Conservation (phyloP, 73 alveolate species). For the Paramecium pentaurelia region DNA sequence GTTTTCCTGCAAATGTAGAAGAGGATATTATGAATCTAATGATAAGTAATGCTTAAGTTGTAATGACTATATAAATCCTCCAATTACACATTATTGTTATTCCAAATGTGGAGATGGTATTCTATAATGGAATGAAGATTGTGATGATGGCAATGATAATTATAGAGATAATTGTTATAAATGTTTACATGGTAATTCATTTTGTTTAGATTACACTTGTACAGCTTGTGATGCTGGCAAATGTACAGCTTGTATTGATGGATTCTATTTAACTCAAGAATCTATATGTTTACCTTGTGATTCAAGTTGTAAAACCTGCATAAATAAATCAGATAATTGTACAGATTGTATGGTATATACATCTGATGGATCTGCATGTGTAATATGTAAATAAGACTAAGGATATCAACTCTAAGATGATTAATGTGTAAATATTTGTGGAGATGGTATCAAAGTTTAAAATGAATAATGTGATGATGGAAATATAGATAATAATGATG, state of each 20-base stretch:
- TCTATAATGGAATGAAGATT: conserved; percentile 19
- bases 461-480: conserved; percentile 43
- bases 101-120: conserved; percentile 9
- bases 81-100: background rate
- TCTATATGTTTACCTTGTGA: background rate
- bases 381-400: background rate
- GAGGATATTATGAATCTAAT: conserved; percentile 21
- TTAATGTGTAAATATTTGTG: conserved; percentile 20
- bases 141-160: conserved; percentile 42
- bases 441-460: conserved; percentile 4
- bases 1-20: background rate
- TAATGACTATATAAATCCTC: background rate
- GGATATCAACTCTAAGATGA: background rate
- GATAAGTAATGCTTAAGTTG: background rate
- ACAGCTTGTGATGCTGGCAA: background rate
- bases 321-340: background rate
- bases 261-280: background rate
- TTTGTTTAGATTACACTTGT: background rate
- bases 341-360: background rate
- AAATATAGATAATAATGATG: background rate
- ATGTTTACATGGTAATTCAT: background rate
- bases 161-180: conserved; percentile 20
- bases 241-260: conserved; percentile 25
- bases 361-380: background rate
- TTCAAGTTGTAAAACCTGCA: background rate